Evolutionary conservation across 352 stramenopile genomes (phyloP), one percentile per base, ranked within the genome.

Genomic region (Phytophthora pinifolia): DNA sequence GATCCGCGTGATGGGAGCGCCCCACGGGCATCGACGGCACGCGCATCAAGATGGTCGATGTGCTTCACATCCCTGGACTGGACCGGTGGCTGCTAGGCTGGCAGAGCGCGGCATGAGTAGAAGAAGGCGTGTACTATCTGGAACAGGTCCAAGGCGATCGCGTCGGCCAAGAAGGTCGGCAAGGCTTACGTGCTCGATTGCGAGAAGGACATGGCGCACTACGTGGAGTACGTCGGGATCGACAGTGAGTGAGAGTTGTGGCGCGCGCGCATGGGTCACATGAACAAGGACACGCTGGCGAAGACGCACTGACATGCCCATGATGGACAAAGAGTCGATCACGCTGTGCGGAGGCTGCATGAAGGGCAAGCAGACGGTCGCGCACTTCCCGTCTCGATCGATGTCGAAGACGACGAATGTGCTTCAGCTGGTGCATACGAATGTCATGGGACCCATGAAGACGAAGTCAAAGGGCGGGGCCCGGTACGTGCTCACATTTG

Each of bases 121-220:
- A 17, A 6, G 2, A 35, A 45, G 3, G 42, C 32, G 1, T 59
- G 58, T 6, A 31, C 9, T 0, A 59, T 70, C 13, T 55, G 46
- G 35, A 29, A 59, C 35, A 45, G 43, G 32, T 27, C 22, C 4
- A 55, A 51, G 12, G 32, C 37, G 22, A 35, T 62, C 1, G 46
- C 58, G 9, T 48, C 17, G 12, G 53, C 52, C 1, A 59, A 65
- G 32, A 65, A 54, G 32, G 9, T 46, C 25, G 64, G 47, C 10
- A 62, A 59, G 27, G 42, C 46, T 0, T 65, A 54, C 48, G 7
- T 61, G 34, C 25, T 72, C 0, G 52, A 64, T 25, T 59, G 27
- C 2, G 22, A 72, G 17, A 5, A 54, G 8, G 45, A 60, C 1
- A 13, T 33, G 29, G 57, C 52, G 1, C 31, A 55, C 10, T 41